Evolutionary conservation across 768 basidiomycete genomes (phyloP), one percentile per base, ranked within the genome.

Genomic region (Lentinula boryana): DNA sequence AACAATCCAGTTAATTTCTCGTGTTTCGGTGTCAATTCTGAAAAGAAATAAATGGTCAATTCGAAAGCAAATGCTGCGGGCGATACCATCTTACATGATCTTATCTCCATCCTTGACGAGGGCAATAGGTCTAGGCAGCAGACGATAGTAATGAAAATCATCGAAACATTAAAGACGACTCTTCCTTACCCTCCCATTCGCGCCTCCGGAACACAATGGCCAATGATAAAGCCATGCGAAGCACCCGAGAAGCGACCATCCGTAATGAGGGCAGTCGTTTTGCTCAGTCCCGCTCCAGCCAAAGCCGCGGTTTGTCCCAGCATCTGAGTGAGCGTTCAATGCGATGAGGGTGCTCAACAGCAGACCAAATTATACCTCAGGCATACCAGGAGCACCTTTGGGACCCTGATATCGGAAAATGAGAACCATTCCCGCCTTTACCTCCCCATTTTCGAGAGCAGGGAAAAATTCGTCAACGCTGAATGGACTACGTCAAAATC

Each of bases 311-410:
- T 94, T 1, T 91, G 91, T 18, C 62, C 64, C 46, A 65, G 35
- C 62, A 65, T 65, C 62, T 63, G 23, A 33, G 32, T 35, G 13
- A 4, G 32, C 9, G 31, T 51, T 35, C 33, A 51, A 50, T 31
- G 18, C 21, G 16, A 38, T 49, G 31, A 55, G 54, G 48, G 33
- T 10, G n/a, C 49, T 33, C 6, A 13, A 18, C 23, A 31, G 38
- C 23, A 52, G 51, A 52, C 33, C 21, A 16, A 15, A 55, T 69
- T 40, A 38, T 59, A 84, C 83, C 76, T 95, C 92, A 8, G 93
- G 93, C 91, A 93, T 93, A 23, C 93, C 93, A 31, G 91, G 93
- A n/a, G 84, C 93, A 31, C 93, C 92, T 70, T 90, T 93, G 0
- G 93, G 92, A 12, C 93, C 93, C 74, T 91, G 89, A 71, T 94